Conservation (phyloP, 2,329 filamentous ascomycete genomes). For the Curvularia verruculosa region DNA sequence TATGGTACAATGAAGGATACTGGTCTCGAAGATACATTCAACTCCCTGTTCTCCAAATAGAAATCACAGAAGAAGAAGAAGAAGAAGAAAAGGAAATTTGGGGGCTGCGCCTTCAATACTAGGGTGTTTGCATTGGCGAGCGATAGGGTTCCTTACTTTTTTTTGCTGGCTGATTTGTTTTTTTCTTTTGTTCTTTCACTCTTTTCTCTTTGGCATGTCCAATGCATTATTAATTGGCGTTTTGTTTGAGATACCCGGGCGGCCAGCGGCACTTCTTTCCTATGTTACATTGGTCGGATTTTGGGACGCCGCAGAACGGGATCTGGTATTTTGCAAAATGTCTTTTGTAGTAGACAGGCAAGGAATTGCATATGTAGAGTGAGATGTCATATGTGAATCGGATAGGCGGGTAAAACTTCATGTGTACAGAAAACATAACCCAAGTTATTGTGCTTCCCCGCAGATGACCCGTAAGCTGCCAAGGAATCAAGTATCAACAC, state of each 20-base stretch:
- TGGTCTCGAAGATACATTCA: conserved; percentile 43
- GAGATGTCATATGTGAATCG: background rate
- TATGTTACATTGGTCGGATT: conserved; percentile 10
- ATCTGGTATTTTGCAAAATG: background rate
- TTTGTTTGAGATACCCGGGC: conserved; percentile 29
- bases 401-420: background rate
- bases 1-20: conserved; percentile 41
- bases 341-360: background rate
- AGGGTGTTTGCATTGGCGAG: no score
- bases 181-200: background rate
- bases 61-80: background rate
- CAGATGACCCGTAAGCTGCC: background rate
- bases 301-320: background rate
- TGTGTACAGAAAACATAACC: background rate
- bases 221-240: conserved; percentile 17
- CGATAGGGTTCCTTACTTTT: background rate
- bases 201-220: background rate
- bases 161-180: background rate
- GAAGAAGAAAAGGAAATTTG: background rate
- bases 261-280: conserved; percentile 1
- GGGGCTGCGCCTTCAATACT: background rate
- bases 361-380: background rate
- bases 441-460: background rate
- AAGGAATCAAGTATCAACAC: background rate
- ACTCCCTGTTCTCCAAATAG: conserved; percentile 40